Conservation (phyloP, 306 rosid species). For the Cucurbita moschata region DNA sequence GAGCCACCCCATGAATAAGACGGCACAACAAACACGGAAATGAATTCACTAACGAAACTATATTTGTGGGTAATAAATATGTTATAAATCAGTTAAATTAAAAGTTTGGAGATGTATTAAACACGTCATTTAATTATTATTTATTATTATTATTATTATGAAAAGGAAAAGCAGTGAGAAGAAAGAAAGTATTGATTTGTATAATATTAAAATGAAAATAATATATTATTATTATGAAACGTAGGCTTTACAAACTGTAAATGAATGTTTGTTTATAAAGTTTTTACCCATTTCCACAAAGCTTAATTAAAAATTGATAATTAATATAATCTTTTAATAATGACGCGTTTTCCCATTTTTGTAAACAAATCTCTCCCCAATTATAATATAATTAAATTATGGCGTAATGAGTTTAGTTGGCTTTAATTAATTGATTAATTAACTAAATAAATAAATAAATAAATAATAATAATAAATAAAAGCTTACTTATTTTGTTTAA, state of each 20-base stretch:
- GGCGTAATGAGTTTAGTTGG: neutral
- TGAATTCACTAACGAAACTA: too few species aligned
- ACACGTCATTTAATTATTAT: too few species aligned
- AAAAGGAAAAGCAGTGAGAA: too few species aligned
- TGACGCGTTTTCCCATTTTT: constrained; percentile 1
- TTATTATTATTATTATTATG: too few species aligned
- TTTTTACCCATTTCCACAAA: neutral
- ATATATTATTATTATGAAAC: neutral
- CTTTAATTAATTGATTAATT: neutral
- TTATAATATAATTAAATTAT: neutral
- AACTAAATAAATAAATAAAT: neutral
- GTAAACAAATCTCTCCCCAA: neutral
- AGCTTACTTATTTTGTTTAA: neutral
- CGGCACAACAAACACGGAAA: too few species aligned
- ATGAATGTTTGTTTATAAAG: neutral
- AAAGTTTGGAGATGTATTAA: too few species aligned
- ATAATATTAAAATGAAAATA: neutral
- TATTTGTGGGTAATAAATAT: too few species aligned
- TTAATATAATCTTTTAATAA: neutral
- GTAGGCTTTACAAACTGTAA: neutral
- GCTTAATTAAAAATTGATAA: neutral
- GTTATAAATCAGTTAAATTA: too few species aligned
- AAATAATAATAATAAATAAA: neutral
- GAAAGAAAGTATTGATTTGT: neutral
- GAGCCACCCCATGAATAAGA: too few species aligned